These are phyloP conservation scores for Serendipita sp. DNA, from an alignment of 768 basidiomycete species.

Conservation along the genomic window DNA sequence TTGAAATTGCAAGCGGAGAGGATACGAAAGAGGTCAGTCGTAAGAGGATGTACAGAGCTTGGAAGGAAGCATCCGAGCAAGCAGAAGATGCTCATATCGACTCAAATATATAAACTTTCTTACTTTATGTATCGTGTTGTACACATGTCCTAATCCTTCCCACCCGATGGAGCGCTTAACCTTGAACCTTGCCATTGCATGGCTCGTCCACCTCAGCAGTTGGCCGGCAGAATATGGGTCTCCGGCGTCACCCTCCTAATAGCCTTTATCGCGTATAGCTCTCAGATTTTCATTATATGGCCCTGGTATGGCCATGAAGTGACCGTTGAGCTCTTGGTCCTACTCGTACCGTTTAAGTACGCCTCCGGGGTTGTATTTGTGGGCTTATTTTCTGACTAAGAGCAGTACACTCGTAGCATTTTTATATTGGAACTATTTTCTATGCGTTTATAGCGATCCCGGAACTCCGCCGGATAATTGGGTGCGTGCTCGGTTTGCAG, in stretches of 20 bases:
- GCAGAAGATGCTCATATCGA: constrained; percentile 18
- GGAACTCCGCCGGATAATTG: constrained; percentile 64
- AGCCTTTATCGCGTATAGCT: constrained; percentile 74
- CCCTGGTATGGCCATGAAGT: constrained; percentile 76
- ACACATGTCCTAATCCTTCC: too few relatives aligned
- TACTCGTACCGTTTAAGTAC: constrained; percentile 88
- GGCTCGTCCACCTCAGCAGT: background rate
- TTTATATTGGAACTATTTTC: constrained; percentile 76
- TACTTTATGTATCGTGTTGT: background rate
- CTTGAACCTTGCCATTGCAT: background rate
- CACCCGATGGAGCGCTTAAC: too few relatives aligned
- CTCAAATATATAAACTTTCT: background rate
- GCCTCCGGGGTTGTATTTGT: constrained; percentile 17
- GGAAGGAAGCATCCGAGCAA: constrained; percentile 42
- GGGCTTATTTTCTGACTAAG: constrained; percentile 2
- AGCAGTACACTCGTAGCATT: constrained; percentile 55
- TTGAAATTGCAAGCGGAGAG: constrained; percentile 54
- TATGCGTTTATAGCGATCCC: constrained; percentile 71
- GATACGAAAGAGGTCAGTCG: constrained; percentile 67
- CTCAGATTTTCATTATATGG: constrained; percentile 81
- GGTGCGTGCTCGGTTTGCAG: constrained; percentile 30
- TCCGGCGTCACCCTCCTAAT: constrained; percentile 55
- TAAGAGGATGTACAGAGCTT: constrained; percentile 67
- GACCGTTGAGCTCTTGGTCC: constrained; percentile 53
- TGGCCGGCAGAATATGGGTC: constrained; percentile 34